Conservation (phyloP, 345 rosid species). For the Jatropha curcas region DNA sequence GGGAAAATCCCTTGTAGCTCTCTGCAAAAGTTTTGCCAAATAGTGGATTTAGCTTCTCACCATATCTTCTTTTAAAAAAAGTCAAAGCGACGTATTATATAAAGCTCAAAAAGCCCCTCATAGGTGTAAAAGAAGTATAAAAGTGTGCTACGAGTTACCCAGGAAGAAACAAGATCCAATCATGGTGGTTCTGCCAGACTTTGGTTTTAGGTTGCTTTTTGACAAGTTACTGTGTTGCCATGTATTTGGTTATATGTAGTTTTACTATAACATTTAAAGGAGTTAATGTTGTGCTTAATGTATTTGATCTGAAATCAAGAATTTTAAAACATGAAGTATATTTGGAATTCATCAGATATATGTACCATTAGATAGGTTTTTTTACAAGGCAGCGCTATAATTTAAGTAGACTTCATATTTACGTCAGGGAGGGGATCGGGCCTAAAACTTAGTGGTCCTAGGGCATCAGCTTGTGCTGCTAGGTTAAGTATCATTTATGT, state of each 20-base stretch:
- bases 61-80: no score
- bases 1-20: conserved; percentile 1
- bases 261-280: background rate
- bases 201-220: background rate
- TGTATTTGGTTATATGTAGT: background rate
- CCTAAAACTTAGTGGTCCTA: no score
- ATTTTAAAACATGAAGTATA: no score
- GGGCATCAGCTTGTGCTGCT: no score
- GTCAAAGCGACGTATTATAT: background rate
- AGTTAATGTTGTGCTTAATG: background rate
- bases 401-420: no score
- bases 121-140: no score
- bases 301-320: background rate
- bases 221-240: background rate
- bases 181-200: background rate
- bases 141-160: background rate
- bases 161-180: background rate
- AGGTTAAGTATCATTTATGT: no score
- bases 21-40: background rate
- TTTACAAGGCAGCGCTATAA: no score
- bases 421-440: no score
- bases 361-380: no score
- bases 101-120: background rate
- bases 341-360: no score
- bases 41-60: background rate